Conservation (phyloP, 2,329 filamentous ascomycete genomes). For the Alternaria angustiovoidea region DNA sequence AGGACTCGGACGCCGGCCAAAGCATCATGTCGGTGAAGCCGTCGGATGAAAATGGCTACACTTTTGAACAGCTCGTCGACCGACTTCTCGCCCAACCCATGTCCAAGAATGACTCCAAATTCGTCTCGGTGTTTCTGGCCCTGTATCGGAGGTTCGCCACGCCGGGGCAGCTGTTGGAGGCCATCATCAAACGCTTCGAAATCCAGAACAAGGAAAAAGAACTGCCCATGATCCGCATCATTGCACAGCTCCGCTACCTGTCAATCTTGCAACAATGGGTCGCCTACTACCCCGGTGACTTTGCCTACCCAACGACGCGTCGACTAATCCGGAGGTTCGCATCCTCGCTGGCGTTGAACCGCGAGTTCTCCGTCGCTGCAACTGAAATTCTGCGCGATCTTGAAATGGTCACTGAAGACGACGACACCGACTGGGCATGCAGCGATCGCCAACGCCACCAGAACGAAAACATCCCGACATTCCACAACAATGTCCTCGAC, state of each 20-base stretch:
- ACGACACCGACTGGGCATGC: slow-evolving; percentile 92
- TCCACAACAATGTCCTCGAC: slow-evolving; percentile 52
- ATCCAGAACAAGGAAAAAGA: slow-evolving; percentile 71
- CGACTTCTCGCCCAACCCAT: slow-evolving; percentile 83
- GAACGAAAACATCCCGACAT: slow-evolving; percentile 53
- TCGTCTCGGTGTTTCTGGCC: slow-evolving; percentile 86
- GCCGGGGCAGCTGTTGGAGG: slow-evolving; percentile 77
- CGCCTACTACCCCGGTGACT: slow-evolving; percentile 88
- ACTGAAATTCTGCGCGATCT: slow-evolving; percentile 85
- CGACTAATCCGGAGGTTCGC: slow-evolving; percentile 79
- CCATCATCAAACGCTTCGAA: slow-evolving; percentile 80
- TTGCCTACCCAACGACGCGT: slow-evolving; percentile 79
- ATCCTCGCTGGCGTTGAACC: slow-evolving; percentile 73
- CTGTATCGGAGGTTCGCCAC: slow-evolving; percentile 93
- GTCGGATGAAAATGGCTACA: slow-evolving; percentile 67
- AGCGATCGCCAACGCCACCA: slow-evolving; percentile 70
- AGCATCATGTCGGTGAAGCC: slow-evolving; percentile 48
- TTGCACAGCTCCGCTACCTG: slow-evolving; percentile 82
- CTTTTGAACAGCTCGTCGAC: slow-evolving; percentile 71
- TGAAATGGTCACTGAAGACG: slow-evolving; percentile 80
- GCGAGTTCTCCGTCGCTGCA: slow-evolving; percentile 84
- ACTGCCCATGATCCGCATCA: slow-evolving; percentile 77
- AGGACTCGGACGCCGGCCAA: slow-evolving; percentile 68
- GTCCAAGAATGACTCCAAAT: slow-evolving; percentile 88
- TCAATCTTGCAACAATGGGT: slow-evolving; percentile 90